A percentile compares a stretch with the other conserved stretches of the same genome.
phyloP scores from a whole-genome alignment of 148 eudicot genomes.

The Rheum nobile region DNA sequence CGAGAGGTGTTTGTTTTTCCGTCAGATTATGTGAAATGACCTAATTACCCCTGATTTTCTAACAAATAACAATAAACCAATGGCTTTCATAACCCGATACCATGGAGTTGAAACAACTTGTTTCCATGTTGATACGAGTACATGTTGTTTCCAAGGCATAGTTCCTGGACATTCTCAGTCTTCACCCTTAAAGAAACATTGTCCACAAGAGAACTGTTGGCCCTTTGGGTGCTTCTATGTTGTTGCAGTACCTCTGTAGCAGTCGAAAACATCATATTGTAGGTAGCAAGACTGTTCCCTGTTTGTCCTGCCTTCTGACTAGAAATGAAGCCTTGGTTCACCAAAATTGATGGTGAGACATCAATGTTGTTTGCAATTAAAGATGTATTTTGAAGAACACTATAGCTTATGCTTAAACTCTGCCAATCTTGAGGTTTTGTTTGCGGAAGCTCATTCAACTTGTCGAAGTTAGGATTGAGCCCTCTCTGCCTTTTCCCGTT shows the following conservation, averaged over 20 bases:
- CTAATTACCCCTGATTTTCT: too few species aligned
- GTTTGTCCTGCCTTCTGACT: slow-evolving; percentile 15
- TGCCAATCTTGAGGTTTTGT: slow-evolving; percentile 56
- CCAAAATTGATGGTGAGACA: slow-evolving; percentile 46
- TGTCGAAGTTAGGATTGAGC: slow-evolving; percentile 40
- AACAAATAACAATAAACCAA: too few species aligned
- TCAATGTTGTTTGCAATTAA: slow-evolving; percentile 27
- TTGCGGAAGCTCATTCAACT: slow-evolving; percentile 45
- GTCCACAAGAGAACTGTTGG: slow-evolving; percentile 19
- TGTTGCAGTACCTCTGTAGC: slow-evolving; percentile 24
- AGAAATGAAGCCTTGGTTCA: slow-evolving; percentile 33
- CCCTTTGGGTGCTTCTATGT: slow-evolving; percentile 18
- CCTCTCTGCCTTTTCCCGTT: slow-evolving; percentile 25
- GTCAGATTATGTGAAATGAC: too few species aligned
- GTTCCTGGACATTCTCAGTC: slow-evolving; percentile 43
- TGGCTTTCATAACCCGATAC: too few species aligned
- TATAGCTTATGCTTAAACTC: slow-evolving; percentile 28
- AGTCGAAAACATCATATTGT: slow-evolving; percentile 25
- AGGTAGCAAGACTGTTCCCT: slow-evolving; percentile 19
- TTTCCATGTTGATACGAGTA: slow-evolving; percentile 42
- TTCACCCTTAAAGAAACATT: slow-evolving; percentile 31
- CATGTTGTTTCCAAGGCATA: slow-evolving; percentile 26
- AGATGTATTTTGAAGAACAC: slow-evolving; percentile 25
- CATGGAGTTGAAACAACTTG: too few species aligned
- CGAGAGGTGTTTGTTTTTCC: too few species aligned